Percentiles rank a stretch among this genome's conserved stretches.
phyloP scores from a whole-genome alignment of 192 early-diverging fungal species.

The Radiomyces spectabilis region DNA sequence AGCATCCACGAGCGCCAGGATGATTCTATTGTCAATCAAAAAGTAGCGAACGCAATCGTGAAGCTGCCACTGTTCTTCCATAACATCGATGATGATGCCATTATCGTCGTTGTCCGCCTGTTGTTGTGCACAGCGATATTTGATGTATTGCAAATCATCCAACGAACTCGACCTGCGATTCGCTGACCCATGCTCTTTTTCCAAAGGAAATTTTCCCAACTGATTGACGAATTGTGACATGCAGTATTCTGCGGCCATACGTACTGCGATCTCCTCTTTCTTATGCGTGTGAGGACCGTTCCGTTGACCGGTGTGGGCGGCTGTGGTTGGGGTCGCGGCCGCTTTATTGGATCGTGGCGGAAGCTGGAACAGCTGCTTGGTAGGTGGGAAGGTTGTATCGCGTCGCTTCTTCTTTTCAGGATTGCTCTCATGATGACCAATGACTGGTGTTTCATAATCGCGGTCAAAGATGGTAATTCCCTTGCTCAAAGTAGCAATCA shows the following conservation, averaged over 20 bases:
- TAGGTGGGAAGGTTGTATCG: conserved; percentile 29
- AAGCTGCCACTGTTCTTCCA: conserved; percentile 9
- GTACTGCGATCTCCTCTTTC: conserved; percentile 51
- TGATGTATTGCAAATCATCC: conserved; percentile 40
- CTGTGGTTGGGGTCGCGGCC: neutral
- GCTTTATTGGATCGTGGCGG: conserved; percentile 6
- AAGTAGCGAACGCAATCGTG: conserved; percentile 56
- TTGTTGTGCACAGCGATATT: neutral
- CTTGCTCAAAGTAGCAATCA: conserved; percentile 59
- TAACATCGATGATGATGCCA: neutral
- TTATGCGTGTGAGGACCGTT: neutral
- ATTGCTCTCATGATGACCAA: neutral
- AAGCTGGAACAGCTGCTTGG: conserved; percentile 29
- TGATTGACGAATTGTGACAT: conserved; percentile 65
- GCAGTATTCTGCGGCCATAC: conserved; percentile 66
- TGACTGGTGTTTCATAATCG: conserved; percentile 16
- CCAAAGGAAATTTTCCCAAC: conserved; percentile 64
- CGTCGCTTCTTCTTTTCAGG: conserved; percentile 29
- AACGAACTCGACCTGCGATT: conserved; percentile 53
- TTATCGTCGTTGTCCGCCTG: neutral
- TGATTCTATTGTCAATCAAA: conserved; percentile 55
- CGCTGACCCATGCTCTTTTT: conserved; percentile 52
- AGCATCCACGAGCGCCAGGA: conserved; percentile 61
- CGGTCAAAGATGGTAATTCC: conserved; percentile 61
- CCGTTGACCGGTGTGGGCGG: neutral